These are phyloP conservation scores for Solanum microdontum DNA, from an alignment of 257 asterid genomes.

Conservation along the genomic window DNA sequence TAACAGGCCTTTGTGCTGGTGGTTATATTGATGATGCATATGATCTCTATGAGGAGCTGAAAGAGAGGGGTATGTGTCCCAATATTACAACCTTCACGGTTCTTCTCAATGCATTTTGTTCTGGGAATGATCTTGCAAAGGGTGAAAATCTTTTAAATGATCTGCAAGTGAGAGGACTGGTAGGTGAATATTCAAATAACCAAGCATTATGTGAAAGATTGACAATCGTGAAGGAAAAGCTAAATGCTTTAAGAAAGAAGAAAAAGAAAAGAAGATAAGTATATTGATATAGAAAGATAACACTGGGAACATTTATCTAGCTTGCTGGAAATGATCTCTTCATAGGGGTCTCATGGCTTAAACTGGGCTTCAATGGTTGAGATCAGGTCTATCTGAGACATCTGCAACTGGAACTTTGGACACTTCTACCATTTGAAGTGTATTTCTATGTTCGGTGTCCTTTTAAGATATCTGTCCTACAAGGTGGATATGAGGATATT, in stretches of 20 bases:
- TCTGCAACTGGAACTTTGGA: background rate
- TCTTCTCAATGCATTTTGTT: slow-evolving; percentile 32
- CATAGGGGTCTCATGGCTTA: background rate
- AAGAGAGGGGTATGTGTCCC: slow-evolving; percentile 42
- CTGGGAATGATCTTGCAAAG: slow-evolving; percentile 28
- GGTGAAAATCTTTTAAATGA: slow-evolving; percentile 50
- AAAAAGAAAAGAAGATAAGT: slow-evolving; percentile 5
- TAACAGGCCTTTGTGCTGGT: slow-evolving; percentile 41
- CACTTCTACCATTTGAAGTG: background rate
- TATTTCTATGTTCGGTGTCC: background rate
- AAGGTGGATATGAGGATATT: background rate
- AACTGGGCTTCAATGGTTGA: background rate
- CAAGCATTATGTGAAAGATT: slow-evolving; percentile 30
- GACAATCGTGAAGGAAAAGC: slow-evolving; percentile 29
- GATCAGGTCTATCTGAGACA: background rate
- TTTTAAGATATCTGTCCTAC: background rate
- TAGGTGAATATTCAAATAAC: slow-evolving; percentile 9
- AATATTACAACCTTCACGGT: slow-evolving; percentile 49
- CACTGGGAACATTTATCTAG: background rate
- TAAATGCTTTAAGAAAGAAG: slow-evolving; percentile 35
- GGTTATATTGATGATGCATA: slow-evolving; percentile 37
- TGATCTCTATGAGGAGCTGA: slow-evolving; percentile 72
- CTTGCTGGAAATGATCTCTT: background rate
- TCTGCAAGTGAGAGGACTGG: slow-evolving; percentile 56
- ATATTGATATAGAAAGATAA: background rate